A percentile compares a stretch with the other conserved stretches of the same genome.
phyloP scores from a whole-genome alignment of 2,329 filamentous ascomycete species.

The Arthrobotrys sinensis region DNA sequence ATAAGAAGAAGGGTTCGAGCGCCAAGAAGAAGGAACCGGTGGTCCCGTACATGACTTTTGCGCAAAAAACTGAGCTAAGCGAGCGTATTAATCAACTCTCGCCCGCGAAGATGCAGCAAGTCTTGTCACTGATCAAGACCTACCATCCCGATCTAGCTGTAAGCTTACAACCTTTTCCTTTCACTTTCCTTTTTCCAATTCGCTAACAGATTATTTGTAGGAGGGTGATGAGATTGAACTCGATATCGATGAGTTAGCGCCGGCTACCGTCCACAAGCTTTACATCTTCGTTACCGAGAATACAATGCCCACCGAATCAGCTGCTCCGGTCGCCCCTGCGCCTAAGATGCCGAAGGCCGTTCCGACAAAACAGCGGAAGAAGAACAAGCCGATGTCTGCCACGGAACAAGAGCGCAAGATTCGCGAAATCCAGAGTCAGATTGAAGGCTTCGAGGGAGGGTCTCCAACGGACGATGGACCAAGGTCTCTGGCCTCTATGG shows the following conservation, averaged over 20 bases:
- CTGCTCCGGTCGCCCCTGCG: slow-evolving; percentile 61
- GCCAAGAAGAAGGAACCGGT: slow-evolving; percentile 67
- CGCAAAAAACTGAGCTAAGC: slow-evolving; percentile 93
- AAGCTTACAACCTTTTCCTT: slow-evolving; percentile 18
- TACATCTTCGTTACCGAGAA: slow-evolving; percentile 72
- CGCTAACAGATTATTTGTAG: slow-evolving; percentile 65
- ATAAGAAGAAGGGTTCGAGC: slow-evolving; percentile 64
- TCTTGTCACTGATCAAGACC: slow-evolving; percentile 90
- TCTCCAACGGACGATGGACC: slow-evolving; percentile 55
- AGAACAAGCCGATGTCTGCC: slow-evolving; percentile 84
- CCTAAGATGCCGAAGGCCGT: slow-evolving; percentile 70
- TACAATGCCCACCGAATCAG: slow-evolving; percentile 65
- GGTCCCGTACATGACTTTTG: slow-evolving; percentile 74
- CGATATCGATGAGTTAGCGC: slow-evolving; percentile 75
- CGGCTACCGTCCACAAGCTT: slow-evolving; percentile 73
- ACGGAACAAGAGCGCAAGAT: slow-evolving; percentile 79
- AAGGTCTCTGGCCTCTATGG: slow-evolving; percentile 59
- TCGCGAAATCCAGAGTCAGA: slow-evolving; percentile 72
- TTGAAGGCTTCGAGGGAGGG: slow-evolving; percentile 53
- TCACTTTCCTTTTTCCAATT: background rate
- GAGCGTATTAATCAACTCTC: slow-evolving; percentile 86
- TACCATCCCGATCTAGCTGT: slow-evolving; percentile 78
- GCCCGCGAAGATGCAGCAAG: slow-evolving; percentile 81
- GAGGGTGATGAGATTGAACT: slow-evolving; percentile 74
- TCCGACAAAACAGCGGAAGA: slow-evolving; percentile 73